These are phyloP conservation scores for Fagus sylvatica DNA, from an alignment of 306 rosid species.

Conservation along the genomic window DNA sequence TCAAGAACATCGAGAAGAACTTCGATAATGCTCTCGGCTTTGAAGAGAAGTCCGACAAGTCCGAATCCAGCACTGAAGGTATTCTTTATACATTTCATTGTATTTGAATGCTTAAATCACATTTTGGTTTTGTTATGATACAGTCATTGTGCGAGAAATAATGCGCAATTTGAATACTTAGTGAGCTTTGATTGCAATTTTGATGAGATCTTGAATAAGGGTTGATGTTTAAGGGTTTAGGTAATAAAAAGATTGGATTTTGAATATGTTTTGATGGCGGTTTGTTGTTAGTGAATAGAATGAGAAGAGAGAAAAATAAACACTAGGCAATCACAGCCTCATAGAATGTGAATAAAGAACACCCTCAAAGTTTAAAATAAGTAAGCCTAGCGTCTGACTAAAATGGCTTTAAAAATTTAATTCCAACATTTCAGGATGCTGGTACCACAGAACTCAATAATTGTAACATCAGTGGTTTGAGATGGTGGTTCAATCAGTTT, in stretches of 20 bases:
- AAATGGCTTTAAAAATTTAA: not conserved
- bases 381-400: not conserved
- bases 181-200: no score
- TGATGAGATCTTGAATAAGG: no score
- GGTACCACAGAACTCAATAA: not conserved
- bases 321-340: no score
- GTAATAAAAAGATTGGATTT: no score
- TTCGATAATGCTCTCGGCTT: slow-evolving; percentile 91
- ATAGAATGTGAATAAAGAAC: no score
- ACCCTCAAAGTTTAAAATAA: no score
- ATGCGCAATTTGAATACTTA: not conserved
- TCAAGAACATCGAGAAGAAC: slow-evolving; percentile 95
- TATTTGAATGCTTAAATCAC: not conserved
- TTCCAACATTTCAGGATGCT: not conserved
- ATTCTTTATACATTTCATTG: slow-evolving; percentile 27
- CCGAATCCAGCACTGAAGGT: slow-evolving; percentile 86
- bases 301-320: no score
- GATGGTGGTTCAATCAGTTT: not conserved
- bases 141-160: not conserved
- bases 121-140: slow-evolving; percentile 7
- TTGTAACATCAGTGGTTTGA: not conserved
- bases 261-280: no score
- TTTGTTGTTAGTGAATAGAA: no score
- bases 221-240: no score
- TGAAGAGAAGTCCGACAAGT: slow-evolving; percentile 61